Evolutionary conservation across 257 asterid genomes (phyloP), one percentile per base, ranked within the genome.

Genomic region (Hygrophila difformis): DNA sequence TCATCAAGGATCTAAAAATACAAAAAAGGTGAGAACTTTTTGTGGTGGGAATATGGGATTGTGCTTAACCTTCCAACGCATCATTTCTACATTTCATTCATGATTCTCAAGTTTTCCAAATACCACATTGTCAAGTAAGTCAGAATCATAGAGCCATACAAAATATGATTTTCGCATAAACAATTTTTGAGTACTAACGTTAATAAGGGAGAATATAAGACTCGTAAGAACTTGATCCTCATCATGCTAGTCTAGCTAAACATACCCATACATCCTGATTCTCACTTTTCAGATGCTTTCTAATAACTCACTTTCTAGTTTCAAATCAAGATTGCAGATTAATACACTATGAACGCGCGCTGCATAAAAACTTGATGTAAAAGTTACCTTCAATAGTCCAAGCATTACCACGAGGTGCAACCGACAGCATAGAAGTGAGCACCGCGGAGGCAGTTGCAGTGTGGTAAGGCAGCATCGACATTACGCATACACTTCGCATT

Each of bases 361-460:
- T n/a, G n/a, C n/a, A n/a, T n/a, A n/a, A n/a, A n/a, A n/a, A n/a
- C n/a, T n/a, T 5, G 21, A 18, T 11, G 7, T 7, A 16, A 41
- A 55, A 41, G 45, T 51, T 67, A 85, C 96, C 97, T 71, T 89
- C 91, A 46, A 89, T 62, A 54, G 78, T 73, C 97, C 96, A 89
- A 43, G 87, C 91, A 51, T 60, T 68, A 38, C 49, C 38, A 16
- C 93, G 77, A 38, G 94, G 93, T 39, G 93, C 63, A 48, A 58
- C 87, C 6, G 96, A 73, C 15, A 88, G 84, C 97, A 88, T 77
- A 9, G 97, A 84, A 61, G 75, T 88, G 42, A 88, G 81, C 61
- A 84, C 49, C 11, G 96, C 84, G 16, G 94, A 75, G 57, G 97
- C 96, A 12, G 97, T 84, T 1, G 93, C 94, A 12, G 87, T 60